phyloP scores from a whole-genome alignment of 352 stramenopile genomes.

The Phytophthora tentaculata region DNA sequence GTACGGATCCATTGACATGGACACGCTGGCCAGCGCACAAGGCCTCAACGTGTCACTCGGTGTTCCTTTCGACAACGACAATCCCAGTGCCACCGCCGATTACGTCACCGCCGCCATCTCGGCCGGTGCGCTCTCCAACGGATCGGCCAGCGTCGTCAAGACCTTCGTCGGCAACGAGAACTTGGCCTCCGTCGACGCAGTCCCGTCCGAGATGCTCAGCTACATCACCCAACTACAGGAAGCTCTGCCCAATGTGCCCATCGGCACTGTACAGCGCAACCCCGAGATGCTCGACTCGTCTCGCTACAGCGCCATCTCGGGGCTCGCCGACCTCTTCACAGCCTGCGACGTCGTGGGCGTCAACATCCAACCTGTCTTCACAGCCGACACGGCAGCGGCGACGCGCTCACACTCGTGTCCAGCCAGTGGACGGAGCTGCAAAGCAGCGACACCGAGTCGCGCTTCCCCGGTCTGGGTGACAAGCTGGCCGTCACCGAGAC shows the following conservation, averaged over 20 bases:
- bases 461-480: conserved; percentile 47
- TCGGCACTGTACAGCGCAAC: neutral
- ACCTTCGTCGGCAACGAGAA: neutral
- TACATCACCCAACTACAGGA: neutral
- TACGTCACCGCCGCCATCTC: neutral
- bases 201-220: neutral
- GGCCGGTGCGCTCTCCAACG: neutral
- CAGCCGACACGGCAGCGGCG: conserved; percentile 31
- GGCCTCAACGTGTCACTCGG: neutral
- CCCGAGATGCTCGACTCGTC: conserved; percentile 27
- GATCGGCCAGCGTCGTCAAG: neutral
- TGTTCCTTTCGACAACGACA: neutral
- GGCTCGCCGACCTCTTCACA: conserved; percentile 48
- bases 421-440: conserved; percentile 49
- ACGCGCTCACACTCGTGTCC: conserved; percentile 41
- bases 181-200: neutral
- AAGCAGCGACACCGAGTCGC: conserved; percentile 38
- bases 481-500: conserved; percentile 13
- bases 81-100: neutral
- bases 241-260: neutral
- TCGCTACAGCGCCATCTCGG: conserved; percentile 28
- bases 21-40: neutral
- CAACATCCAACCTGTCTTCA: conserved; percentile 76
- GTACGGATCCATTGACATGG: neutral
- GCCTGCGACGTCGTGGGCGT: conserved; percentile 66